Base-by-base conservation (phyloP, 192 early-diverging fungal genomes). In the Umbelopsis vinacea region DNA sequence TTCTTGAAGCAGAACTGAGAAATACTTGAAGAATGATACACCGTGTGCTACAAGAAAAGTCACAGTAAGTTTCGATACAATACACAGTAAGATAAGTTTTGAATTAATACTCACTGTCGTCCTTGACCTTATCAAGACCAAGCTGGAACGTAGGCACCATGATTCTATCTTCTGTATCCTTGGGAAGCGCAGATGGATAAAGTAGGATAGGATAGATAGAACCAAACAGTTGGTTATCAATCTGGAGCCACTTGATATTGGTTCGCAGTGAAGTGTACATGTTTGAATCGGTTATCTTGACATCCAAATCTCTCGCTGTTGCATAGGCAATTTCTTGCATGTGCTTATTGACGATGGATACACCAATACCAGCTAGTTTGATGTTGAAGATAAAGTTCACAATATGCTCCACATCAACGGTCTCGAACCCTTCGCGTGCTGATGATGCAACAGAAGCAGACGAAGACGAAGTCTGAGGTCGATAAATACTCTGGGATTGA, bases 211-310 rank as follows among this genome's bases (percentile, higher is more conserved):
- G 95, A 47, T 91, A 94, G 6, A 93, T 72, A 2, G 91, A 89
- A 46, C 92, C 95, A 67, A 91, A 91, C 3, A 97, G 80, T 79
- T 99, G 97, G 82, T 98, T 99, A 79, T 99, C 98, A 67, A 99
- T 90, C 87, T 92, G 95, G 22, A 97, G 72, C 97, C 97, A 99
- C 60, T 95, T 91, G 21, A 95, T 88, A 46, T 86, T 82, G 79
- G 94, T 88, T 29, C 87, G 89, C 23, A 92, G 67, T 17, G 92
- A 91, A 82, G 93, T 92, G 77, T 93, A 93, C 52, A 90, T 86
- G 10, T 87, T 92, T 0, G 94, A 92, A 66, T 98, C 96, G 2
- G 86, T 91, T 52, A 89, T 91, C 23, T 87, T 88, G 52, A 97
- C 79, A 78, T 91, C 89, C 22, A 97, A 75, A 0, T 91, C 90